Evolutionary conservation across 2,329 filamentous ascomycete species (phyloP), one percentile per base, ranked within the genome.

Genomic region (Neonectria hederae): DNA sequence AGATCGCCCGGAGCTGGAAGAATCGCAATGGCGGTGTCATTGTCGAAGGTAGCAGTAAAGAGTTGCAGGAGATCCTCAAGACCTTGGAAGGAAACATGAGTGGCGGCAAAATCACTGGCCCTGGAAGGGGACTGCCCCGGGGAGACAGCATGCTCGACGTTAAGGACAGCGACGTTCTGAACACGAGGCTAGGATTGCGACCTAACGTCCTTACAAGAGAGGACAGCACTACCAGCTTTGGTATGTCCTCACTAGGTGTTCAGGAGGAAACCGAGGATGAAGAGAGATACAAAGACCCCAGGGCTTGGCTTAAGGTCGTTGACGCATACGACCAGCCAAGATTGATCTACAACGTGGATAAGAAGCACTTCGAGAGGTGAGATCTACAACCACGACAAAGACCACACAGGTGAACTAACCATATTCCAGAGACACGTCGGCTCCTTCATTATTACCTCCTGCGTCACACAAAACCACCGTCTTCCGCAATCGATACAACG

Each of bases 1-100:
- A 98, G 78, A 89, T 94, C 8, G 94, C 96, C 1, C 91, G 92
- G 77, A 87, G 88, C 70, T 99, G 96, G 97, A 98, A 97, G 82
- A 92, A 90, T 70, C 86, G 91, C 64, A 94, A 92, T 76, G 93
- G 93, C 1, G 92, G 92, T 22, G 92, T 97, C 58, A 97, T 99
- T 69, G 92, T 99, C 3, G 93, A 97, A 57, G 95, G 95, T 26
- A 85, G 86, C 9, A 91, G 88, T 72, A 87, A 90, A 42, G 88
- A 91, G 71, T 82, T 99, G 65, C 94, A 92, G 73, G 87, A 90
- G 28, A 97, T 99, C 35, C 81, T 99, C 46, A 93, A 92, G 78
- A 89, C 88, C 0, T 76, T 99, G 14, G 94, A 97, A 77, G 90
- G 92, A 0, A 93, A 91, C 73, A 97, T 97, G 93, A 91, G 84